These are phyloP conservation scores for Leccinum barrowsii DNA, from an alignment of 768 basidiomycete species.

Conservation along the genomic window DNA sequence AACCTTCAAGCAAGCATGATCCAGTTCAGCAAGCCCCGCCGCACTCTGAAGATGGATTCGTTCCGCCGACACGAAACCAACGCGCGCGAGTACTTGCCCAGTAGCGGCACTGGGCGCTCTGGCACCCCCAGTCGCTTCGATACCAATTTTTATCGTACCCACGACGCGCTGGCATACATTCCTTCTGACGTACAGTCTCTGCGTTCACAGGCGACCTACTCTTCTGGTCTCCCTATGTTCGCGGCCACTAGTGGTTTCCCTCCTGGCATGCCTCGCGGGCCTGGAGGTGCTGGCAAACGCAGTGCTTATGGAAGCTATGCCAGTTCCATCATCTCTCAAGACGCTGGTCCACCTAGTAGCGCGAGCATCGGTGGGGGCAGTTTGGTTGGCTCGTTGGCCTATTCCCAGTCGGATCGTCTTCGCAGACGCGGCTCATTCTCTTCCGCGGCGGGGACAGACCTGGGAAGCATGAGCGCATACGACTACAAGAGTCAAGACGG, in stretches of 20 bases:
- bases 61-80: conserved; percentile 92
- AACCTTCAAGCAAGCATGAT: conserved; percentile 99
- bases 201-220: conserved; percentile 94
- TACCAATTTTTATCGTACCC: conserved; percentile 90
- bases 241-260: conserved; percentile 67
- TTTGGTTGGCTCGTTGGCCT: conserved; percentile 60
- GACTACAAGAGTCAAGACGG: conserved; percentile 93
- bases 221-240: conserved; percentile 88
- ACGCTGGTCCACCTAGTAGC: conserved; percentile 60
- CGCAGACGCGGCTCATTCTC: conserved; percentile 74
- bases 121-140: conserved; percentile 96
- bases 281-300: conserved; percentile 62
- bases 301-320: conserved; percentile 79
- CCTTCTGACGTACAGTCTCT: conserved; percentile 95
- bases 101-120: conserved; percentile 49
- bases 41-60: conserved; percentile 89
- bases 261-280: conserved; percentile 57
- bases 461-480: conserved; percentile 72
- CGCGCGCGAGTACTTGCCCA: conserved; percentile 71
- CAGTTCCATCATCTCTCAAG: conserved; percentile 91
- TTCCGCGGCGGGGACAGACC: conserved; percentile 69
- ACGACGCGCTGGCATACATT: conserved; percentile 91
- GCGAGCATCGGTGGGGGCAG: conserved; percentile 57
- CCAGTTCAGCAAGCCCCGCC: conserved; percentile 96
- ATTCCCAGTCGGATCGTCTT: conserved; percentile 88